A percentile compares a stretch with the other conserved stretches of the same genome.
Evolutionary conservation across 257 asterid genomes (phyloP).

Genomic region (Solanum pinnatisectum): DNA sequence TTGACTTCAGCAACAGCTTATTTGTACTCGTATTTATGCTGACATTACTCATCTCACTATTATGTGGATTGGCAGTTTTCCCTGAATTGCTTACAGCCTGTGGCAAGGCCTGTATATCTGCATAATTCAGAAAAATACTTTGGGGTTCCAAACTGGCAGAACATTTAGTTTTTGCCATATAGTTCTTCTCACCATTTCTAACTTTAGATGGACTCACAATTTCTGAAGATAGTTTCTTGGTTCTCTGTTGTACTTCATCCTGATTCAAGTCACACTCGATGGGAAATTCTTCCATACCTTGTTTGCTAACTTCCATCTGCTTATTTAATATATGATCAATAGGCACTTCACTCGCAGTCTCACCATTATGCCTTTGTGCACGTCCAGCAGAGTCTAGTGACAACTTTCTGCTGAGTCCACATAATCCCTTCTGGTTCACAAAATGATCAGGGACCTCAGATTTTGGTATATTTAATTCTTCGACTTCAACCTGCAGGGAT

Average conservation of each 20-base stretch:
- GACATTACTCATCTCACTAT: slow-evolving; percentile 1
- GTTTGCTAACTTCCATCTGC: slow-evolving; percentile 15
- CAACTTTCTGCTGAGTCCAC: slow-evolving; percentile 44
- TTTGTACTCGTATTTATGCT: slow-evolving; percentile 1
- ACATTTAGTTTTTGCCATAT: slow-evolving; percentile 7
- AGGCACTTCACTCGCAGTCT: slow-evolving; percentile 9
- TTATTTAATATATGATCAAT: slow-evolving; percentile 4
- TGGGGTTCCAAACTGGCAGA: slow-evolving; percentile 13
- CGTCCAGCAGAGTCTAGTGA: slow-evolving; percentile 36
- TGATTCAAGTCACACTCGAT: slow-evolving; percentile 3
- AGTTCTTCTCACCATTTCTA: slow-evolving; percentile 10
- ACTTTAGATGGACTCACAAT: slow-evolving; percentile 18
- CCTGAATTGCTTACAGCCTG: slow-evolving; percentile 2
- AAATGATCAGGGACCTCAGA: slow-evolving; percentile 5
- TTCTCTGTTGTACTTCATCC: slow-evolving; percentile 6
- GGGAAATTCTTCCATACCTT: slow-evolving; percentile 11
- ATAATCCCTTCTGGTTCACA: slow-evolving; percentile 11
- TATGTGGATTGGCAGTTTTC: slow-evolving; percentile 2
- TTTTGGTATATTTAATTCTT: slow-evolving; percentile 23
- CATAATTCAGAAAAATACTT: slow-evolving; percentile 6
- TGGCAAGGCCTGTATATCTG: slow-evolving; percentile 4
- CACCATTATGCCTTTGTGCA: slow-evolving; percentile 9
- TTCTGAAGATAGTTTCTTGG: slow-evolving; percentile 28
- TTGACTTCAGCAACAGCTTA: slow-evolving; percentile 5
- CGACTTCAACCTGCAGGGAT: slow-evolving; percentile 28